Conservation (phyloP, 1,139 yeast genomes). For the Candida sanyaensis region DNA sequence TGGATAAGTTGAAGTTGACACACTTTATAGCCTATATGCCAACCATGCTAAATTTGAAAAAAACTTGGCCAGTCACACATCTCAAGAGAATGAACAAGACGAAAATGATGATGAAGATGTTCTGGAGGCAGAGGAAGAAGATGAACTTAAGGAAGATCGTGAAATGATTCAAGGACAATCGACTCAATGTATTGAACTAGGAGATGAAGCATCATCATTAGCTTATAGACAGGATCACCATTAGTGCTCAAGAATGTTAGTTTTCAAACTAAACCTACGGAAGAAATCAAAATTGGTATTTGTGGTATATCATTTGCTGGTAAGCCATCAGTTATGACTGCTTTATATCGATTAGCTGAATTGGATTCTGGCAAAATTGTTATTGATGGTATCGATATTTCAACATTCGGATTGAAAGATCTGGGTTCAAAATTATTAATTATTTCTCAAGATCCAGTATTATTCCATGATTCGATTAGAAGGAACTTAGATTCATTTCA, state of each 20-base stretch:
- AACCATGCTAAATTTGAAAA: conserved; percentile 43
- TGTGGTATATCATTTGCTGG: conserved; percentile 87
- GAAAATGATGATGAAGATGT: conserved; percentile 21
- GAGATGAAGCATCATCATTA: conserved; percentile 48
- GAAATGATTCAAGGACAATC: conserved; percentile 22
- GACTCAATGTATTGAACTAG: conserved; percentile 13
- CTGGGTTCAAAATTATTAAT: conserved; percentile 79
- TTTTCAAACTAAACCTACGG: conserved; percentile 50
- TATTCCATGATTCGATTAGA: conserved; percentile 80
- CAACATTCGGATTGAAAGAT: conserved; percentile 69
- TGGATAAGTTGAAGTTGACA: conserved; percentile 41
- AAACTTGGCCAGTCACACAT: conserved; percentile 5
- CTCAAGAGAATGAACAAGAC: conserved; percentile 22
- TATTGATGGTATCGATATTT: conserved; percentile 63
- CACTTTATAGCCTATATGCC: conserved; percentile 35
- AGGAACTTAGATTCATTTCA: conserved; percentile 75
- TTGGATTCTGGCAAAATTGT: conserved; percentile 49
- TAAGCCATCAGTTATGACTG: conserved; percentile 67
- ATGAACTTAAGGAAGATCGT: conserved; percentile 22
- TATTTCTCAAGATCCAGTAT: conserved; percentile 93
- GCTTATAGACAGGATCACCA: conserved; percentile 75
- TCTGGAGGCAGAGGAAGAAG: conserved; percentile 12
- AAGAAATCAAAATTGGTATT: conserved; percentile 70
- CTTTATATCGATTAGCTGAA: conserved; percentile 65
- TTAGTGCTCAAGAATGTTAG: conserved; percentile 62